Conservation (phyloP, 163 green algal genomes). For the Scenedesmus sp. region DNA sequence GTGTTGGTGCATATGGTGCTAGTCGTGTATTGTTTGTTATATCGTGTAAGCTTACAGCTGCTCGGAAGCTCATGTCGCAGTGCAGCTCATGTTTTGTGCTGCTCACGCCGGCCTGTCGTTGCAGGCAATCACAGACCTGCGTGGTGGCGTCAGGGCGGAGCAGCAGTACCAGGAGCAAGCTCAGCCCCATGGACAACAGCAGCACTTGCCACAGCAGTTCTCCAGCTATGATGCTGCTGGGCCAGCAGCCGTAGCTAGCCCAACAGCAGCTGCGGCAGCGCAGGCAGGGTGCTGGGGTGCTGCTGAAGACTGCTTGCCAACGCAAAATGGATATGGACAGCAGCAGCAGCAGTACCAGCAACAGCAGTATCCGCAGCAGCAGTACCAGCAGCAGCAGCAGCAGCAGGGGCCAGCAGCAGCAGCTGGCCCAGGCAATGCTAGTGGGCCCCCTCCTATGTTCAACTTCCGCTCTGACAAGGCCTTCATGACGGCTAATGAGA, state of each 20-base stretch:
- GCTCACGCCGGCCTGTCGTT: background rate
- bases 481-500: constrained; percentile 59
- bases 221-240: constrained; percentile 1
- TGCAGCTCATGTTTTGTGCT: background rate
- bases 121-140: constrained; percentile 25
- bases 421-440: background rate
- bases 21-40: too few relatives aligned
- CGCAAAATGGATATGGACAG: background rate
- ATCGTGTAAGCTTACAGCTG: background rate
- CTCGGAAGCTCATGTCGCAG: background rate
- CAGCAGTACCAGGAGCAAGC: constrained; percentile 25
- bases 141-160: background rate
- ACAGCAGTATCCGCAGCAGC: background rate
- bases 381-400: constrained; percentile 1
- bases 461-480: constrained; percentile 60
- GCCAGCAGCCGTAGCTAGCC: background rate
- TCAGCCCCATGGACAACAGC: constrained; percentile 14
- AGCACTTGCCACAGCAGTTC: constrained; percentile 33
- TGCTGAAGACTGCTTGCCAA: background rate
- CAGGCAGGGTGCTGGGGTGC: constrained; percentile 4
- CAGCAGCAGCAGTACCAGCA: background rate
- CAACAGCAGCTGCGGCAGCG: background rate
- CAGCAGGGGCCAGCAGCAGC: background rate
- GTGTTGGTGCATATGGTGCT: too few relatives aligned
- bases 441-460: constrained; percentile 29